phyloP scores from a whole-genome alignment of 2,329 filamentous ascomycete genomes.

The Pseudocercospora fuligena region DNA sequence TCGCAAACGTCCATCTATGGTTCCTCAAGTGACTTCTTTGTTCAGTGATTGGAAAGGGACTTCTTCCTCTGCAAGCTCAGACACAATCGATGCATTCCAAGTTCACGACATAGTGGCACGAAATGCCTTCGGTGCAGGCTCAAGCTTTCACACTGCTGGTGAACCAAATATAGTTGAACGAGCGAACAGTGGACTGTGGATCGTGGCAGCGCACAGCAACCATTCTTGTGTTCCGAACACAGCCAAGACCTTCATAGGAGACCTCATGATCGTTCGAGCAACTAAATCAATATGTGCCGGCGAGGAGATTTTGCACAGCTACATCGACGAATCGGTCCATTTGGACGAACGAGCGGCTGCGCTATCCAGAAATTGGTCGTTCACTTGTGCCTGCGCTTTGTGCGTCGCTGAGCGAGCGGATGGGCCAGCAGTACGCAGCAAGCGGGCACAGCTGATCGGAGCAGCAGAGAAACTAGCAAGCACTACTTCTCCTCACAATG shows the following conservation, averaged over 20 bases:
- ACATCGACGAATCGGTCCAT: constrained; percentile 34
- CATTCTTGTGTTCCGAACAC: constrained; percentile 58
- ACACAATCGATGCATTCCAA: constrained; percentile 46
- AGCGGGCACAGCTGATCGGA: constrained; percentile 22
- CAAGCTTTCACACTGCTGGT: background rate
- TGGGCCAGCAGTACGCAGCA: constrained; percentile 20
- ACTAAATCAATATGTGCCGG: constrained; percentile 47
- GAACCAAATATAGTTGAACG: background rate
- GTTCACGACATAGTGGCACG: constrained; percentile 48
- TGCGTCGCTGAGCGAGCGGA: constrained; percentile 29
- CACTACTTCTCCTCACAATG: constrained; percentile 10
- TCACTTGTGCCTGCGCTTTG: constrained; percentile 25
- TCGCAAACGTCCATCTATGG: constrained; percentile 46
- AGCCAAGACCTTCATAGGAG: constrained; percentile 57
- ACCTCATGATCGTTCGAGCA: constrained; percentile 59
- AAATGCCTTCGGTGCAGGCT: constrained; percentile 44
- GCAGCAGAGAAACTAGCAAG: constrained; percentile 22
- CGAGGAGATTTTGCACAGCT: constrained; percentile 50
- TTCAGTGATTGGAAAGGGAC: constrained; percentile 25
- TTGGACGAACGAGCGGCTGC: constrained; percentile 17
- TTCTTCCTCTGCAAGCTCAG: no score
- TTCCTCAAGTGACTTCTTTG: constrained; percentile 26
- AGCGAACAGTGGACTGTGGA: constrained; percentile 53
- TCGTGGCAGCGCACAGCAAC: constrained; percentile 56
- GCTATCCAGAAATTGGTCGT: constrained; percentile 29